These are phyloP conservation scores for Solanum hybrid DNA, from an alignment of 305 asterid genomes.

Conservation along the genomic window DNA sequence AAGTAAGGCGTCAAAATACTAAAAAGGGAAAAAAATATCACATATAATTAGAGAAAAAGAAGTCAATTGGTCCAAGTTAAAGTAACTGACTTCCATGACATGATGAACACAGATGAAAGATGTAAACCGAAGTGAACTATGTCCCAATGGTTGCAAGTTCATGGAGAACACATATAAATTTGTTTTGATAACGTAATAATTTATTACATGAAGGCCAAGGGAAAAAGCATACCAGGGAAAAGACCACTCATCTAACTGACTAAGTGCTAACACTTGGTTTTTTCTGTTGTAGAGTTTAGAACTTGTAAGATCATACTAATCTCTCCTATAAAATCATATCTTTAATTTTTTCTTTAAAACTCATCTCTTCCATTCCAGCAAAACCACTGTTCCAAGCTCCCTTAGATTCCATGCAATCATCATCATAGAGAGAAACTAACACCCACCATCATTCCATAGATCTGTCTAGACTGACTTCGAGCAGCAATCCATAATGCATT, in stretches of 20 bases:
- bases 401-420: neutral
- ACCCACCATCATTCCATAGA: neutral
- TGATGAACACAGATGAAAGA: neutral
- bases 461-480: neutral
- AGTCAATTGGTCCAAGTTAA: neutral
- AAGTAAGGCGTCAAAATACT: constrained; percentile 92
- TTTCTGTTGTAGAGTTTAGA: neutral
- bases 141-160: neutral
- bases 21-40: constrained; percentile 18
- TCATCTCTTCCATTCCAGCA: neutral
- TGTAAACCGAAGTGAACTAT: neutral
- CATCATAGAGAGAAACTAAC: neutral
- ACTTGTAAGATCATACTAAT: neutral
- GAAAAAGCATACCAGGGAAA: neutral
- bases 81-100: neutral
- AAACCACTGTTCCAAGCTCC: neutral
- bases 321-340: neutral
- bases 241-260: neutral
- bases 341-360: neutral
- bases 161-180: neutral
- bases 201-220: neutral
- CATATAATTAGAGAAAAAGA: neutral
- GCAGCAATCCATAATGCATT: neutral
- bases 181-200: neutral
- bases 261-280: neutral